Evolutionary conservation across 2,329 filamentous ascomycete species (phyloP).

Genomic region (Fusarium sp.): DNA sequence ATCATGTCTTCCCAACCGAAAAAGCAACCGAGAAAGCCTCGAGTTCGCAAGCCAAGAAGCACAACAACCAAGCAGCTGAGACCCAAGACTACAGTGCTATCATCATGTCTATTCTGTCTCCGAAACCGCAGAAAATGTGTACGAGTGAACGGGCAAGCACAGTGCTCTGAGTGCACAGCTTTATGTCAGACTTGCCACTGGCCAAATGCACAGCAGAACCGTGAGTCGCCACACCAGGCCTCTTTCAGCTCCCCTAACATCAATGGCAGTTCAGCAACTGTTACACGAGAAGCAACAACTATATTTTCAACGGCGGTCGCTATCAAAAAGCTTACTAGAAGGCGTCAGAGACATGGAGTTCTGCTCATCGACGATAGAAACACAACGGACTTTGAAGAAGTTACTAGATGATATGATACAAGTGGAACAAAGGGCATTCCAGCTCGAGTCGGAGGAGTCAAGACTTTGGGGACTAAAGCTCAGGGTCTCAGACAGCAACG

Average conservation of each 20-base stretch:
- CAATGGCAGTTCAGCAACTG: neutral
- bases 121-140: neutral
- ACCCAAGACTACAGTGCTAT: neutral
- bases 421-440: neutral
- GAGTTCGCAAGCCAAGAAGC: neutral
- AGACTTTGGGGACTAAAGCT: neutral
- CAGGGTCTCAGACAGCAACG: neutral
- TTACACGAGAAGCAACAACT: neutral
- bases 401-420: neutral
- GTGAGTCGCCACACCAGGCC: neutral
- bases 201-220: neutral
- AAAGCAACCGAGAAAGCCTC: neutral
- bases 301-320: neutral
- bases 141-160: neutral
- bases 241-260: neutral
- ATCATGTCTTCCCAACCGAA: neutral
- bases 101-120: neutral
- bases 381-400: neutral
- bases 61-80: neutral
- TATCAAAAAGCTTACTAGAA: neutral
- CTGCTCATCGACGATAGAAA: neutral
- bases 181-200: neutral
- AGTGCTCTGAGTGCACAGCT: neutral
- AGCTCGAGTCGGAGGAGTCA: neutral
- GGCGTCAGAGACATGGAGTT: neutral